A percentile compares a stretch with the other conserved stretches of the same genome.
Evolutionary conservation across 108 stramenopile genomes (phyloP).

Genomic region (Asterionellopsis glacialis): DNA sequence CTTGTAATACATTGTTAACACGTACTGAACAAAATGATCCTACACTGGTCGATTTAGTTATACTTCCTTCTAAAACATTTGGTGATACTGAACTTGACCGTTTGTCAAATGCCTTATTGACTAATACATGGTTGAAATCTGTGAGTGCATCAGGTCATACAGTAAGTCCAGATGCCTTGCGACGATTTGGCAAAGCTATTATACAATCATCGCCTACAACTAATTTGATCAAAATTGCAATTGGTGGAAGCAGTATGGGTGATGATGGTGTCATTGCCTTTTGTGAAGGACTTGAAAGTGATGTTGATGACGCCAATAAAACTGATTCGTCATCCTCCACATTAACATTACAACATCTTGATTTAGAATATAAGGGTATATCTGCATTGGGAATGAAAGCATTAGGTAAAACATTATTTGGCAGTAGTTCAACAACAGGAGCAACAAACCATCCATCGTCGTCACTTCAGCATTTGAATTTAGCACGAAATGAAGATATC

Average conservation of each 20-base stretch:
- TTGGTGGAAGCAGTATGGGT: conserved; percentile 67
- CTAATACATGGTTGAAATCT: conserved; percentile 45
- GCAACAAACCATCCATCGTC: too few species aligned
- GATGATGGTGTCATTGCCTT: conserved; percentile 61
- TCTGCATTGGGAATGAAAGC: conserved; percentile 9
- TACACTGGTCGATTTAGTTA: conserved; percentile 42
- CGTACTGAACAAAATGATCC: conserved; percentile 65
- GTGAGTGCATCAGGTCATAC: conserved; percentile 73
- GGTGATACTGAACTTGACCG: conserved; percentile 42
- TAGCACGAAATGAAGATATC: conserved; percentile 43
- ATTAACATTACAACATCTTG: conserved; percentile 33
- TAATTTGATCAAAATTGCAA: conserved; percentile 32
- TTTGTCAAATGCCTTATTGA: conserved; percentile 36
- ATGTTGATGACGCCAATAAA: conserved; percentile 10
- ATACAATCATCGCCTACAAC: conserved; percentile 6
- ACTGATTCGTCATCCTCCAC: background rate
- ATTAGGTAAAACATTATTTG: conserved; percentile 19
- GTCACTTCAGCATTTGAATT: conserved; percentile 23
- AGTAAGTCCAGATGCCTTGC: conserved; percentile 39
- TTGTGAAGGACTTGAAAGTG: conserved; percentile 28
- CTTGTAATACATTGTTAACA: conserved; percentile 57
- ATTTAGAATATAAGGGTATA: conserved; percentile 62
- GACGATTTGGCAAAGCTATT: conserved; percentile 45
- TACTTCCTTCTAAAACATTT: conserved; percentile 68
- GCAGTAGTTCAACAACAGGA: background rate